Evolutionary conservation across 2,329 filamentous ascomycete species (phyloP).

Genomic region (Diaporthe ilicicola): DNA sequence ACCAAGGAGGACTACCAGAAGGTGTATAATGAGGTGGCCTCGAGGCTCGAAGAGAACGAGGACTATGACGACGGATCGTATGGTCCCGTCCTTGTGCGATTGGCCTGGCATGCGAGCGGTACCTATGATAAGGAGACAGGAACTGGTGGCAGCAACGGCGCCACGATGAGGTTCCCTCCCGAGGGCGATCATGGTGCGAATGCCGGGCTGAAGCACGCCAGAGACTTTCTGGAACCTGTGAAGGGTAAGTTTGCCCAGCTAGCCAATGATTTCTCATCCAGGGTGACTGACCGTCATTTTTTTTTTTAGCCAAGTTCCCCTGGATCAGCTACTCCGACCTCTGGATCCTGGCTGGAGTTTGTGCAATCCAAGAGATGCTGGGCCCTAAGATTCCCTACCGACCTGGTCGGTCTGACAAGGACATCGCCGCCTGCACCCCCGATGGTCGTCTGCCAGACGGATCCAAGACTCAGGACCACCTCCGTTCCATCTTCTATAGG

Average conservation of each 20-base stretch:
- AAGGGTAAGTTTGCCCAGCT: constrained; percentile 66
- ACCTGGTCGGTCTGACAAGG: constrained; percentile 83
- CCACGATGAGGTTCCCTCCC: constrained; percentile 94
- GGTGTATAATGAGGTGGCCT: constrained; percentile 89
- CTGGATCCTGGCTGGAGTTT: constrained; percentile 89
- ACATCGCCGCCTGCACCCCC: constrained; percentile 86
- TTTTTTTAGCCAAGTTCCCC: constrained; percentile 74
- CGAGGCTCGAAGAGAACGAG: constrained; percentile 83
- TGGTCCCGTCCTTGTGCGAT: constrained; percentile 86
- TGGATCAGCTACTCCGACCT: constrained; percentile 98
- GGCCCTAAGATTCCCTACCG: constrained; percentile 89
- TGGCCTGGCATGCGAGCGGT: constrained; percentile 94
- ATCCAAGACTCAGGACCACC: constrained; percentile 78
- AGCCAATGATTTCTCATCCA: neutral
- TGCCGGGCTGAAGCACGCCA: constrained; percentile 84
- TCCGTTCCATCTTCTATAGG: constrained; percentile 91
- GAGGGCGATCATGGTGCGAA: constrained; percentile 94
- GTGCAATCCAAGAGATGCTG: constrained; percentile 93
- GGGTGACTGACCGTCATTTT: constrained; percentile 36
- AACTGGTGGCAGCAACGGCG: constrained; percentile 94
- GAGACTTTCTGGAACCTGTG: constrained; percentile 91
- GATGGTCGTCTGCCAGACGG: constrained; percentile 84
- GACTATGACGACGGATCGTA: constrained; percentile 98
- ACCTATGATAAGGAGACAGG: constrained; percentile 89
- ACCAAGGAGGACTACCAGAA: constrained; percentile 91